Evolutionary conservation across 116 monocot species (phyloP), one percentile per base, ranked within the genome.

Genomic region (Papilionanthe hybrid): DNA sequence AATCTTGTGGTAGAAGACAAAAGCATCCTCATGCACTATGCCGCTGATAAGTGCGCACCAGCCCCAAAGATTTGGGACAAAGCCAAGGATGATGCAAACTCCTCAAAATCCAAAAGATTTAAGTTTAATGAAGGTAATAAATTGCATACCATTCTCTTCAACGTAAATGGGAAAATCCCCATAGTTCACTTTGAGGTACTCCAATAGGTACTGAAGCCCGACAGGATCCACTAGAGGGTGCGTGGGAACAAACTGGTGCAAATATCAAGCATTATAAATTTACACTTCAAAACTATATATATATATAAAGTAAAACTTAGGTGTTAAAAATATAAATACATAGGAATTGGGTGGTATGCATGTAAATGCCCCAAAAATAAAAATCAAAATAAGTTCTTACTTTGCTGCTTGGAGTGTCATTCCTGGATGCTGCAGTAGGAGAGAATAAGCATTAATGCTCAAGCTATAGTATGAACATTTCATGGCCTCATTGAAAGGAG

Each of bases 91-190:
- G 63, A 25, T 63, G 22, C 63, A 7, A 25, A 63, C 63, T 63
- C 1, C 63, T 9, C n/a, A n/a, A 63, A 63, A 63, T 25, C 71
- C 5, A 27, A 8, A 30, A 71, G 71, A 28, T 71, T 37, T 12
- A 71, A 11, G 37, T 17, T 71, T 44, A 19, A 32, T 32, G 15
- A 68, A 30, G 27, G 32, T 69, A 69, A 45, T 10, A 81, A 75
- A 75, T 27, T 22, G 4, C 88, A 63, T 29, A 79, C 93, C 94
- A 86, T 94, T 91, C 80, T 94, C 94, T 78, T 94, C 82, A 8
- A 91, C 49, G 28, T 83, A 94, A 72, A 91, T 78, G 3, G 88
- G 88, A 75, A 82, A 80, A 76, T 88, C 81, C 32, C 82, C 80
- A 79, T 91, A 94, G 9, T 23, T 43, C 4, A 83, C 50, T 65